Evolutionary conservation across 352 stramenopile genomes (phyloP).

Genomic region (Phytopythium ostracodes): DNA sequence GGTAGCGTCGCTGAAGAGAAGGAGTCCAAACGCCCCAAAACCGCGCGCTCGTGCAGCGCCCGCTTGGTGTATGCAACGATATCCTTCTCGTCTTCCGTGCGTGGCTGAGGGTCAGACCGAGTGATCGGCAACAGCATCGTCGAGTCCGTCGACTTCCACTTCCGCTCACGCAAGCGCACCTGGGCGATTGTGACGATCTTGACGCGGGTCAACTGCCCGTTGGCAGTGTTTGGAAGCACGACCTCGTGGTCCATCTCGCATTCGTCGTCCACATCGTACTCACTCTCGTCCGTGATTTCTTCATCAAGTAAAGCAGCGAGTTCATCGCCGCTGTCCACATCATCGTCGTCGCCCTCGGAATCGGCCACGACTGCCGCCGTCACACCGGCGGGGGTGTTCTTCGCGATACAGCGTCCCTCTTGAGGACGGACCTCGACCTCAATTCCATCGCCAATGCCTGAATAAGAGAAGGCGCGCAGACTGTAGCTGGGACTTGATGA

Average conservation of each 20-base stretch:
- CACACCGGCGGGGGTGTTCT: not conserved
- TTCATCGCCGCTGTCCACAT: not conserved
- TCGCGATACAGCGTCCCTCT: not conserved
- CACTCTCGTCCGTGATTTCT: not conserved
- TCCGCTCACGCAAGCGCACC: not conserved
- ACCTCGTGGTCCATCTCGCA: constrained; percentile 2
- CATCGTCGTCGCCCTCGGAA: not conserved
- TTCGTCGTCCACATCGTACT: constrained; percentile 4
- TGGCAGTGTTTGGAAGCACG: not conserved
- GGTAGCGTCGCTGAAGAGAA: not conserved
- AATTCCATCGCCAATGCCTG: not conserved
- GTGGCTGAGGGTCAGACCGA: not conserved
- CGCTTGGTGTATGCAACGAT: constrained; percentile 6
- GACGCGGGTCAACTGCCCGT: not conserved
- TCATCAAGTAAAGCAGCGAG: not conserved
- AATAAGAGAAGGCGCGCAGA: constrained; percentile 1
- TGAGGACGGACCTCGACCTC: not conserved
- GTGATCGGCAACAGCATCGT: constrained; percentile 5
- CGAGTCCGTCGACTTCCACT: not conserved
- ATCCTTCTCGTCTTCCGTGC: constrained; percentile 4
- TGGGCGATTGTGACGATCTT: constrained; percentile 5
- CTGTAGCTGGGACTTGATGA: not conserved
- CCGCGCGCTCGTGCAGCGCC: not conserved
- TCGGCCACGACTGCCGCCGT: not conserved
- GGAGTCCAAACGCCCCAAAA: not conserved